Percentiles rank a stretch among this genome's conserved stretches.
Evolutionary conservation across 495 filamentous ascomycete genomes (phyloP).

Genomic region (Penicillium robsamsonii): DNA sequence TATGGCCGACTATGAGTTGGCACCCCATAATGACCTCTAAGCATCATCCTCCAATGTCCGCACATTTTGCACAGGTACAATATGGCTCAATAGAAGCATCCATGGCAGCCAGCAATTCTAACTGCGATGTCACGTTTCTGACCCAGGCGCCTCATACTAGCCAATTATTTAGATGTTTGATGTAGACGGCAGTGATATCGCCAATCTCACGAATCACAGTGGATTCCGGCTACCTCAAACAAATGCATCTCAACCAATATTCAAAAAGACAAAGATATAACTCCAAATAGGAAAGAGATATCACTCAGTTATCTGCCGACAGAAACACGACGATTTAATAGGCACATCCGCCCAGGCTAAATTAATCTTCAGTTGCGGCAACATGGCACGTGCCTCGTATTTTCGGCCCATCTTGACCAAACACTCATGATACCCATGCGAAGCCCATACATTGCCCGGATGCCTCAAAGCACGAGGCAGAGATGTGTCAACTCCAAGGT

Average conservation of each 20-base stretch:
- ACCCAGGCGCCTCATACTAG: too few species aligned
- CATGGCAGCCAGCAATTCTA: not conserved
- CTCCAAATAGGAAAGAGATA: not conserved
- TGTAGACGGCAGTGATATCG: not conserved
- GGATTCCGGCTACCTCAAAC: not conserved
- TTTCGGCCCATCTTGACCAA: conserved; percentile 47
- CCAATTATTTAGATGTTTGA: not conserved
- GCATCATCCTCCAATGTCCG: not conserved
- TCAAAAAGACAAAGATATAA: not conserved
- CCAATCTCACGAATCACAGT: not conserved
- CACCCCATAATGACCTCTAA: not conserved
- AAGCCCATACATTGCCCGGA: conserved; percentile 66
- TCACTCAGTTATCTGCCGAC: conserved; percentile 34
- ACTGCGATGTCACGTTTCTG: not conserved
- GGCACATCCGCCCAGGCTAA: conserved; percentile 57
- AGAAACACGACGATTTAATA: conserved; percentile 61
- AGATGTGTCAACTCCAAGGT: conserved; percentile 56
- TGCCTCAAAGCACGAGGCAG: conserved; percentile 58
- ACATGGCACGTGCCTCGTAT: conserved; percentile 49
- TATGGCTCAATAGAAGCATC: not conserved
- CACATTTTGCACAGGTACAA: not conserved
- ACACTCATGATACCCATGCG: conserved; percentile 67
- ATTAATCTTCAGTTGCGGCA: conserved; percentile 48
- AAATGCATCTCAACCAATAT: not conserved
- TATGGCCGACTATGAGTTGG: not conserved